Percentiles rank a stretch among this genome's conserved stretches.
These are phyloP conservation scores for Annulohypoxylon truncatum DNA, from an alignment of 2,329 filamentous ascomycete genomes.

Conservation along the genomic window DNA sequence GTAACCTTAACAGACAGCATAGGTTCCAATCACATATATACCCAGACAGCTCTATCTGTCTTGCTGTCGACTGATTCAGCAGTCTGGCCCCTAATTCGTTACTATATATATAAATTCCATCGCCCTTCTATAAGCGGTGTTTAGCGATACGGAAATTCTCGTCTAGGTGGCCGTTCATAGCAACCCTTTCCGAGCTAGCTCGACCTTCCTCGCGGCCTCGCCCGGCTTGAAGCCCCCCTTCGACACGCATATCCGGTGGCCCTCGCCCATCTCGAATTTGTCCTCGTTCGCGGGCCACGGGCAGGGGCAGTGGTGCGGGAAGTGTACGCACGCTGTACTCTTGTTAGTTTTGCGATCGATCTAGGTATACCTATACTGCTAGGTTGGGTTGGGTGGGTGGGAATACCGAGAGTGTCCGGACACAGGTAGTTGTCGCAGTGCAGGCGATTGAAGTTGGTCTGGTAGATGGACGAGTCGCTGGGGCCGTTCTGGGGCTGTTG, in stretches of 20 bases:
- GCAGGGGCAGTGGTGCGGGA: slow-evolving; percentile 97
- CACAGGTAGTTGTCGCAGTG: slow-evolving; percentile 94
- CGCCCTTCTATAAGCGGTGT: neutral
- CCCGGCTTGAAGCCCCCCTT: slow-evolving; percentile 79
- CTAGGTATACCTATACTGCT: neutral
- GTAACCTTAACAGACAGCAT: neutral
- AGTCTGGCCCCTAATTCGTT: neutral
- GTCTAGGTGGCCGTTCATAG: slow-evolving; percentile 58
- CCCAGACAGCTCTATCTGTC: neutral
- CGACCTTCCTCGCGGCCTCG: slow-evolving; percentile 79
- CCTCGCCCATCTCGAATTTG: slow-evolving; percentile 80
- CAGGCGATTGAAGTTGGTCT: slow-evolving; percentile 63
- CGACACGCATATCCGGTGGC: slow-evolving; percentile 77
- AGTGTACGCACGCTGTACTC: slow-evolving; percentile 82
- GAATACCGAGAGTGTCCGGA: slow-evolving; percentile 79
- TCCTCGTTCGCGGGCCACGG: slow-evolving; percentile 81
- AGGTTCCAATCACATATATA: neutral
- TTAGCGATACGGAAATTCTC: neutral
- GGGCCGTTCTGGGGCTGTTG: slow-evolving; percentile 81
- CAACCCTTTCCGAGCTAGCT: slow-evolving; percentile 82
- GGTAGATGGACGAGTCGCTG: slow-evolving; percentile 84
- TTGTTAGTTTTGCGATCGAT: neutral
- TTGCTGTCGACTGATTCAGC: neutral
- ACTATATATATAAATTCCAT: neutral
- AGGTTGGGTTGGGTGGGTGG: neutral